Evolutionary conservation across 495 filamentous ascomycete genomes (phyloP), one percentile per base, ranked within the genome.

Genomic region (Pyrenula aspistea): DNA sequence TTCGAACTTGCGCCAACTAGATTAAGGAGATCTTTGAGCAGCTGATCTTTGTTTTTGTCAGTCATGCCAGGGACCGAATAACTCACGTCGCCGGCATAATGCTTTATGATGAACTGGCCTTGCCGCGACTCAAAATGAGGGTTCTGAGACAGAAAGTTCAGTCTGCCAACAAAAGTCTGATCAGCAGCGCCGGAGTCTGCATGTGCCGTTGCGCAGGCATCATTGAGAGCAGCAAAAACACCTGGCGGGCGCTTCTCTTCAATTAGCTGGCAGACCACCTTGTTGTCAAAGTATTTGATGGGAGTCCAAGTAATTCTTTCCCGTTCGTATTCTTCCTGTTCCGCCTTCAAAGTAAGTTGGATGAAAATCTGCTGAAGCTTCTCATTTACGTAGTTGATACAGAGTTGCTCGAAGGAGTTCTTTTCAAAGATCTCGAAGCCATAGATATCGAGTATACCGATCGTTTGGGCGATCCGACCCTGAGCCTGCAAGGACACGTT

Each of bases 311-410:
- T 82, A 67, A 99, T 99, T 74, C 96, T 83, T 67, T 99, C 94
- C 51, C 90, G 77, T 12, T 87, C 90, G 60, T 99, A 99, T 69
- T 99, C 94, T 57, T 99, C 94, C 71, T 99, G 94, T 67, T 99
- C 94, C 1, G 94, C 87, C 73, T 93, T 94, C 53, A 99, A 72
- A 0, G 94, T 99, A 58, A 99, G 77, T 68, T 99, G 94, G 58
- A 99, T 99, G 67, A 99, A 99, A 63, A 99, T 99, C 68, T 99
- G 94, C 71, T 99, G 94, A 51, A 99, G 75, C 70, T 99, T 99
- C 70, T 99, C 94, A 72, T 99, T 99, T 66, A 99, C 94, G 66
- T 99, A 99, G 76, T 99, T 99, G 72, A 99, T 99, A 70, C 94
- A 99, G 15, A 99, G 84, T 74, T 99, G 94, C 70, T 99, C 94